Percentiles rank a stretch among this genome's conserved stretches.
These are phyloP conservation scores for Cytospora mali DNA, from an alignment of 2,329 filamentous ascomycete genomes.

Conservation along the genomic window DNA sequence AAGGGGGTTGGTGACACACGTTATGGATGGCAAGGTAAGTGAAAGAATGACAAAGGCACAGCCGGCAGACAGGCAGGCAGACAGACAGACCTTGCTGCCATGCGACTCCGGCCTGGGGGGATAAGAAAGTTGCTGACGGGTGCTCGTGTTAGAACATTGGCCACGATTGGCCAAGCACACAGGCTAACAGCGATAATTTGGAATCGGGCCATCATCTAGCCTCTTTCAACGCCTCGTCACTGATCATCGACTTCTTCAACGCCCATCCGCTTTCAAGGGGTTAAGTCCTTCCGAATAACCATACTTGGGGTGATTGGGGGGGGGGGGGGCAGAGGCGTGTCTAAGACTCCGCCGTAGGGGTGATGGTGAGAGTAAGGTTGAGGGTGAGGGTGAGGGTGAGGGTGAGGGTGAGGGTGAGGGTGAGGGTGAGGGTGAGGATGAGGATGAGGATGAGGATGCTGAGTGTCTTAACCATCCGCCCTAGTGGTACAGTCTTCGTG, in stretches of 20 bases:
- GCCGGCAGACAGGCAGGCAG: too few relatives aligned
- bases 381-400: too few relatives aligned
- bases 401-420: too few relatives aligned
- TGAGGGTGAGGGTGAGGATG: too few relatives aligned
- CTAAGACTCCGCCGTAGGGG: not conserved
- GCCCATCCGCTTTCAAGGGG: constrained; percentile 15
- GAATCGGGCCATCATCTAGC: constrained; percentile 27
- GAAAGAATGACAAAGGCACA: not conserved
- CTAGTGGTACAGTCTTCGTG: not conserved
- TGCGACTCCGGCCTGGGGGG: not conserved
- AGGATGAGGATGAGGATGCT: too few relatives aligned
- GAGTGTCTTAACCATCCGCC: not conserved
- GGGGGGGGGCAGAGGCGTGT: too few relatives aligned
- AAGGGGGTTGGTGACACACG: constrained; percentile 35
- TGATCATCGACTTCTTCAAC: constrained; percentile 29
- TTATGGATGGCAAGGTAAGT: constrained; percentile 37
- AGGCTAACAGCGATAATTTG: constrained; percentile 29
- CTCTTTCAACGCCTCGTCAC: constrained; percentile 29
- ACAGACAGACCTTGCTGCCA: not conserved
- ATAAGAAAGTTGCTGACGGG: constrained; percentile 2
- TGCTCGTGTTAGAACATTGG: constrained; percentile 19
- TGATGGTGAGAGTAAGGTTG: too few relatives aligned
- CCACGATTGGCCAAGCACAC: constrained; percentile 30
- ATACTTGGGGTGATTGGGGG: too few relatives aligned
- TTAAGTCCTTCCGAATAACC: too few relatives aligned